Evolutionary conservation across 2,329 filamentous ascomycete species (phyloP).

Genomic region (Pseudopithomyces chartarum): DNA sequence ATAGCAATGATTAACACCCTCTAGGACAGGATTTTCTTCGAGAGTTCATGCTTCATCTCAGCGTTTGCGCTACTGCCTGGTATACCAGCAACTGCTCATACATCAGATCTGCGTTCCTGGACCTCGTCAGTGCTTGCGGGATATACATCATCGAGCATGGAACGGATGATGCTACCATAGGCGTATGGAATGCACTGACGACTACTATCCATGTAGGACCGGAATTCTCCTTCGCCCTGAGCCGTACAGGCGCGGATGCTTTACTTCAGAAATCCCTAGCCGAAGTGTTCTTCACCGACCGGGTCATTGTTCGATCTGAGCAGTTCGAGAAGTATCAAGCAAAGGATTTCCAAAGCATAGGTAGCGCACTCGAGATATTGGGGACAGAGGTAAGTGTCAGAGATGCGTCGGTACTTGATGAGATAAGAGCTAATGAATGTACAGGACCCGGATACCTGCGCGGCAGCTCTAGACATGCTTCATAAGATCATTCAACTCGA

Average conservation of each 20-base stretch:
- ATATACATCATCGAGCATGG: constrained; percentile 24
- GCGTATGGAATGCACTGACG: constrained; percentile 27
- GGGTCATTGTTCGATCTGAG: constrained; percentile 25
- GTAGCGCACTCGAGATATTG: constrained; percentile 28
- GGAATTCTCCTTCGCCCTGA: constrained; percentile 19
- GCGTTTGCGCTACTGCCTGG: constrained; percentile 16
- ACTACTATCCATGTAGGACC: constrained; percentile 25
- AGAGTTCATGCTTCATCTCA: constrained; percentile 25
- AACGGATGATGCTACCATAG: constrained; percentile 21
- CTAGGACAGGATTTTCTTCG: constrained; percentile 22
- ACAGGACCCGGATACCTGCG: constrained; percentile 32
- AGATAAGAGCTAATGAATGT: neutral
- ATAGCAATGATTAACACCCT: constrained; percentile 3
- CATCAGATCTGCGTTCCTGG: constrained; percentile 43
- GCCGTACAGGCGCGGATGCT: constrained; percentile 13
- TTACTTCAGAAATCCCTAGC: constrained; percentile 28
- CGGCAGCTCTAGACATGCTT: constrained; percentile 27
- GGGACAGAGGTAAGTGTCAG: constrained; percentile 12
- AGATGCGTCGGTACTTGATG: neutral
- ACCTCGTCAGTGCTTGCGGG: constrained; percentile 38
- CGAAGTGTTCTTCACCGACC: constrained; percentile 31
- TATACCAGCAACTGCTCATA: constrained; percentile 37
- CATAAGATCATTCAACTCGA: constrained; percentile 21
- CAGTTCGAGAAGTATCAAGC: constrained; percentile 16
- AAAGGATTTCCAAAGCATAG: constrained; percentile 26